Evolutionary conservation across 306 rosid species (phyloP), one percentile per base, ranked within the genome.

Genomic region (Prunus mongolica): DNA sequence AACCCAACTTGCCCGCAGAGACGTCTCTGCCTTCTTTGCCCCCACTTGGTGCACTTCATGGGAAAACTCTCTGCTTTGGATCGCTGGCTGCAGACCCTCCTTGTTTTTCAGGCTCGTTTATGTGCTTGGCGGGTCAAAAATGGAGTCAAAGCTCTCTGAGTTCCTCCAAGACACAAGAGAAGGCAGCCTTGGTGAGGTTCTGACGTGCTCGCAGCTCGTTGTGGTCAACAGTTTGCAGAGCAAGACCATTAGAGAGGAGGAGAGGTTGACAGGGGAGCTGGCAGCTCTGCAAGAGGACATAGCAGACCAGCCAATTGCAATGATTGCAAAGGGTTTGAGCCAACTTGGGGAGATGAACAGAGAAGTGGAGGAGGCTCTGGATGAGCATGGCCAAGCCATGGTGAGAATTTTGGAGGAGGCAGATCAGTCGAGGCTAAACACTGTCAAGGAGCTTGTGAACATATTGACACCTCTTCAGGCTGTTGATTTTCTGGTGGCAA

Each of bases 21-120:
- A 64, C 71, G 67, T 65, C 24, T 71, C 79, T 0, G 24, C 67
- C 6, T 81, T 72, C 63, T 84, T 58, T 3, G 79, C 82, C 0
- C 81, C 86, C 1, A 19, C 67, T 2, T 84, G 88, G 86, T 79
- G 88, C 70, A 52, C 84, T 3, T 32, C 82, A 32, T 77, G 84
- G 67, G 90, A 81, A 51, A 83, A 81, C 57, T 72, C 81, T 0
- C 78, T 86, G 1, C 76, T 84, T 1, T 86, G 90, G 90, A 32
- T 68, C 18, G 84, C 79, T 6, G 84, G 84, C 3, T 86, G 86
- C 60, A 55, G 87, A 13, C 90, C 86, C 19, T 79, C 90, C 62
- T 27, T 74, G 18, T 86, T 62, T 41, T 49, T 81, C 73, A 75
- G 80, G 7, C 76, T 86, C 25, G 32, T 73, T 32, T 81, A 81